Base-by-base conservation (phyloP, 1,139 yeast genomes). In the Eremothecium gossypii region DNA sequence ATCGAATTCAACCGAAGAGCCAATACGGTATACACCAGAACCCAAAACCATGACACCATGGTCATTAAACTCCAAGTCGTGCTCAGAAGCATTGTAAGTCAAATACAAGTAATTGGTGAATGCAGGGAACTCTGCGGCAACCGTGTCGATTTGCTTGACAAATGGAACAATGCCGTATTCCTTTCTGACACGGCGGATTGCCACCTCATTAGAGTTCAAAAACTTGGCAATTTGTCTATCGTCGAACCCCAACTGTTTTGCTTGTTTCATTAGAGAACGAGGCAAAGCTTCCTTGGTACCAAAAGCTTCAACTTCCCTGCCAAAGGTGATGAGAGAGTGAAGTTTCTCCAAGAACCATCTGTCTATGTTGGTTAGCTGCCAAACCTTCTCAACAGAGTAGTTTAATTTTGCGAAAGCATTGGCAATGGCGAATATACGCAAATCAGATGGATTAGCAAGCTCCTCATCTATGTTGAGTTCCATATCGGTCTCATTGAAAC, bases 51-150 rank as follows among this genome's bases (percentile, higher is more conserved):
- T 83, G 38, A 82, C 81, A 63, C 95, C 95, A 51, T 83, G 81
- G 53, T 85, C 95, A 49, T 84, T 78, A 58, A 91, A 91, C 28
- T 72, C 62, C 49, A 91, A 80, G 66, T 91, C 98, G 50, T 84
- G 84, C 43, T 85, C 71, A 57, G 84, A 87, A 46, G 96, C 98
- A 63, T 87, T 91, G 72, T 91, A 91, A 36, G 98, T 91, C 66
- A 87, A 77, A 71, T 91, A 91, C 65, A 91, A 74, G 68, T 91
- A 91, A 71, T 91, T 91, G 61, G 98, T 91, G 70, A 68, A 77
- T 40, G 97, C 96, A 43, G 98, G 98, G 79, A 91, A 91, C 67
- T 91, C 98, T 42, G 98, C 98, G 44, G 98, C 98, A 55, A 91
- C 96, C 30, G 98, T 91, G 71, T 91, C 98, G 58, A 91, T 91